Base-by-base conservation (phyloP, 1,139 yeast genomes). In the Yamadazyma diospyri region DNA sequence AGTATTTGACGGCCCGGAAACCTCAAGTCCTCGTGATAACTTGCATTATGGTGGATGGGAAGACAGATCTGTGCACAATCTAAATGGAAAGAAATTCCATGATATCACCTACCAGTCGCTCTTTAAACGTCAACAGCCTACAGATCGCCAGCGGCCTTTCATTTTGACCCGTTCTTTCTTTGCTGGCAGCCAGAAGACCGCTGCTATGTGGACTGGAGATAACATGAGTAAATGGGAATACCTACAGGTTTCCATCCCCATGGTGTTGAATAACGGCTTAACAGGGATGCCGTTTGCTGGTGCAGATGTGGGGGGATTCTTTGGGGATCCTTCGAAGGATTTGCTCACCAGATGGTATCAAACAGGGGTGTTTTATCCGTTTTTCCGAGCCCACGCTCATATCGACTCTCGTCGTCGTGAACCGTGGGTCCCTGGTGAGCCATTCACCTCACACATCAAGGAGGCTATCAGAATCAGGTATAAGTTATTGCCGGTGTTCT, bases 131-230 rank as follows among this genome's bases (percentile, higher is more conserved):
- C 71, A 70, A 41, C 34, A 37, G 8, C 47, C 61, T 7, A 65
- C 69, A 5, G 54, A 64, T 30, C 62, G 76, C 37, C 65, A 66
- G 41, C 72, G 98, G 39, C 98, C 98, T 5, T 92, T 94, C 50
- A 64, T 92, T n/a, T 69, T 92, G 33, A 87, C 98, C 0, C 67
- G 99, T 42, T 71, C 96, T 0, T 89, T 74, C 55, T 89, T 71
- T 56, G 76, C 97, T 1, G 98, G 99, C 0, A 85, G 96, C 4
- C 97, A 92, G 57, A 71, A 92, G 45, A 69, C 92, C 0, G 82
- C 94, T 0, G 96, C 97, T 0, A 81, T 85, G 77, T 94, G 98
- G 99, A 87, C 96, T 1, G 99, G 99, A 27, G 99, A 92, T 57
- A 92, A 89, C 55, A 81, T 76, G 75, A 86, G 97, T 6, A 81